Base-by-base conservation (phyloP, 345 rosid genomes). In the Erodium maritimum region DNA sequence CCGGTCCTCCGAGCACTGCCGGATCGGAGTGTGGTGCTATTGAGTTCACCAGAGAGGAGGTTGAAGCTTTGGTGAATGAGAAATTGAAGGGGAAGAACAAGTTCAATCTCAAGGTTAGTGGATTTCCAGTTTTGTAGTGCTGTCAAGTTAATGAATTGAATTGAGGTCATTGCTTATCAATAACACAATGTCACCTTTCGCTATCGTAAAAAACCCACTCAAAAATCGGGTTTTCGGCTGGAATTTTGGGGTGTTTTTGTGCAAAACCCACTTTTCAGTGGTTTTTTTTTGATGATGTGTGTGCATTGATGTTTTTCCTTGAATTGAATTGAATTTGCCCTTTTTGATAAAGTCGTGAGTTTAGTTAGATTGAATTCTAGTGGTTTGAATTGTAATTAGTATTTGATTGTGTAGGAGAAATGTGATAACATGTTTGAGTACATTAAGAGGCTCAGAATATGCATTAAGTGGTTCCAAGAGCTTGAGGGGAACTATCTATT, bases 401-500 rank as follows among this genome's bases (percentile, higher is more conserved):
- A 52, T 52, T 62, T 60, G 75, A 17, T 71, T 70, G 53, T 64
- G 69, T 71, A 89, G 99, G 99, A 93, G 82, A 80, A 94, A 78
- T 83, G 96, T 56, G 99, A 93, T 62, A 85, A 80, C 67, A 89
- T 89, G 99, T 66, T 80, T 83, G 96, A 89, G 52, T 93, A 93
- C 58, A 89, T 93, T 37, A 87, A 78, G 73, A 82, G 94, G 75
- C 79, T 93, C 64, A 78, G 96, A 80, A 91, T 85, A 55, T 93
- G 99, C 71, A 75, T 93, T 58, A 93, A 74, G 75, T 93, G 99
- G 99, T 87, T 89, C 74, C 99, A 87, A 80, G 96, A 93, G 70
- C 84, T 85, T 5, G 99, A 93, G 74, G 80, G 81, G 52, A 82
- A 75, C 67, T 89, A 85, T 48, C 85, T 89, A 22, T 84, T 78